Evolutionary conservation across 2,329 filamentous ascomycete species (phyloP), one percentile per base, ranked within the genome.

Genomic region (Aaosphaeria arxii): DNA sequence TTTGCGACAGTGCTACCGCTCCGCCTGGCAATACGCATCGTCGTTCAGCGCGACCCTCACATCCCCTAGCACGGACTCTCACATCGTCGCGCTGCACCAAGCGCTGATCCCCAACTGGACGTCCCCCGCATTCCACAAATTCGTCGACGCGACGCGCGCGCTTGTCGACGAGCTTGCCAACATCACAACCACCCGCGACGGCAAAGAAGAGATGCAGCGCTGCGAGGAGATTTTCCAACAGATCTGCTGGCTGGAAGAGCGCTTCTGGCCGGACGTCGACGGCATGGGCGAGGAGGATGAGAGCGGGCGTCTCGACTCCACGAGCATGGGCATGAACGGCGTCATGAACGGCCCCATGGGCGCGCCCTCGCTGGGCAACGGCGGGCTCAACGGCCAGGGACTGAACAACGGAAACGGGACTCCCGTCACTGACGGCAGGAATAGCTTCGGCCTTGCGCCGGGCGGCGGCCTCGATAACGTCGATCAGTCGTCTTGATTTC

Each of bases 31-130:
- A 48, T 77, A 77, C 47, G 74, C 75, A 40, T 66, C 70, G 17
- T 73, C 66, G 31, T 77, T 77, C 59, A 70, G 59, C 52, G 57
- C 54, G 31, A 61, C 69, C n/a, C 62, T 72, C 46, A 62, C 66
- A 40, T 68, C 65, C 0, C 66, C 69, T 5, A 63, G 63, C 43
- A 63, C 56, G 43, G 73, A 75, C n/a, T 60, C 61, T 30, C 75
- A 78, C 58, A 74, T 75, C 42, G 64, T 73, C 44, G 74, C 75
- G 32, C 70, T 78, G 7, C 75, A 77, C 56, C 74, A 77, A 60
- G 71, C 74, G 5, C 63, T 78, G 28, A 77, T 78, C 40, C 75
- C 74, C 2, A 78, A 78, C 54, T 78, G 75, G 75, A 77, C 74
- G 1, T 77, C 75, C 0, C 69, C 72, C 7, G 74, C 75, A 40